phyloP scores from a whole-genome alignment of 306 rosid genomes.

The Rosa multiflora region DNA sequence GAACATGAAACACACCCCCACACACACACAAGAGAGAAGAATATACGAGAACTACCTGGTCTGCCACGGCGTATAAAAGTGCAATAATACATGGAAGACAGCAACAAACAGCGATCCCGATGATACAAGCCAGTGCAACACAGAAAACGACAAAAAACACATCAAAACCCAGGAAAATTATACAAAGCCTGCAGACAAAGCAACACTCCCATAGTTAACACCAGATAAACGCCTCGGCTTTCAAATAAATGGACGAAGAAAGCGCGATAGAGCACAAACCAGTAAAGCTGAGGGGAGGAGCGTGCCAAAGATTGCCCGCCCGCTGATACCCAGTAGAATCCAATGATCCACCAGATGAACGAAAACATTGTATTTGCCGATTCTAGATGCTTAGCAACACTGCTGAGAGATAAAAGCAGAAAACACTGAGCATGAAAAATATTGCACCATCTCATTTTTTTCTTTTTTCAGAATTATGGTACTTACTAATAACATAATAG shows the following conservation, averaged over 20 bases:
- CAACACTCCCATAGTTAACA: slow-evolving; percentile 27
- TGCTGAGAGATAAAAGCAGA: slow-evolving; percentile 27
- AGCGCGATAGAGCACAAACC: slow-evolving; percentile 48
- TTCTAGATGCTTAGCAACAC: slow-evolving; percentile 87
- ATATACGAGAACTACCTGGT: slow-evolving; percentile 61
- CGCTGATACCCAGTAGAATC: slow-evolving; percentile 97
- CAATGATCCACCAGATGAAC: slow-evolving; percentile 97
- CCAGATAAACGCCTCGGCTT: slow-evolving; percentile 13
- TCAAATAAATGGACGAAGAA: slow-evolving; percentile 14
- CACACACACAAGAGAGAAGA: slow-evolving; percentile 4
- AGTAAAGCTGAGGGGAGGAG: slow-evolving; percentile 82
- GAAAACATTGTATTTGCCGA: slow-evolving; percentile 97
- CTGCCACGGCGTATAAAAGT: slow-evolving; percentile 91
- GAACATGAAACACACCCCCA: slow-evolving; percentile 12
- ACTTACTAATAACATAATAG: background rate
- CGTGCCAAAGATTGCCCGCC: slow-evolving; percentile 71
- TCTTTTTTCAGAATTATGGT: background rate
- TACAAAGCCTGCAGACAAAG: slow-evolving; percentile 80
- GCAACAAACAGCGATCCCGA: slow-evolving; percentile 96
- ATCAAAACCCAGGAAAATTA: slow-evolving; percentile 92
- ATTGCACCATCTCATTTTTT: background rate
- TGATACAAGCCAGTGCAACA: slow-evolving; percentile 92
- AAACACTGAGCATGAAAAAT: background rate
- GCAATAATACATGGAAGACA: slow-evolving; percentile 95
- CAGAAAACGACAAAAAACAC: slow-evolving; percentile 98